Evolutionary conservation across 257 asterid genomes (phyloP).

Genomic region (Knoxia roxburghii): DNA sequence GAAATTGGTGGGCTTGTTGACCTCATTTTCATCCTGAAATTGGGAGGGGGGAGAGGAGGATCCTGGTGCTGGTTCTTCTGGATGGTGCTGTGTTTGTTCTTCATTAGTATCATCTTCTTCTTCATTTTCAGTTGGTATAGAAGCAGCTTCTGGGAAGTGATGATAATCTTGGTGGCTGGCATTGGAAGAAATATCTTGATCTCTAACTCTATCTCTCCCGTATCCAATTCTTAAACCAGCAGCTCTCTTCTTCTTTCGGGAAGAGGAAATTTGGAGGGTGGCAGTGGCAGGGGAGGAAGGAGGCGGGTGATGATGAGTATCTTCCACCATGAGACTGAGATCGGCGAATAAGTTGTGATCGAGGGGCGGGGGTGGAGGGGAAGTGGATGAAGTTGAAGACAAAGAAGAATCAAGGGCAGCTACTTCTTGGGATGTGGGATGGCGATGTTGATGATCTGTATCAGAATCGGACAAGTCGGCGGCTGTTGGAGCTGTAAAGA

Average conservation of each 20-base stretch:
- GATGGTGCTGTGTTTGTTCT: not conserved
- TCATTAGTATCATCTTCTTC: not conserved
- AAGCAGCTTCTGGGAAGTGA: not conserved
- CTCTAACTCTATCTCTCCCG: constrained; percentile 27
- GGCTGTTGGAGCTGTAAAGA: constrained; percentile 22
- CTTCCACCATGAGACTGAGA: constrained; percentile 33
- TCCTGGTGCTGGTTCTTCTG: not conserved
- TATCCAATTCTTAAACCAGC: constrained; percentile 46
- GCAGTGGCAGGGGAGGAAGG: not conserved
- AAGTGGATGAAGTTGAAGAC: not conserved
- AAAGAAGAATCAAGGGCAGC: constrained; percentile 2
- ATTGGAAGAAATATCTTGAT: not conserved
- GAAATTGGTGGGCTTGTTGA: not conserved
- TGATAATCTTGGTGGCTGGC: not conserved
- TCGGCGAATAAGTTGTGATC: constrained; percentile 48
- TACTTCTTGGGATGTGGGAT: not conserved
- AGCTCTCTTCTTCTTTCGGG: constrained; percentile 36
- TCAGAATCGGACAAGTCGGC: not conserved
- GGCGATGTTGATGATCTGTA: not conserved
- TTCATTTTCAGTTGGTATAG: not conserved
- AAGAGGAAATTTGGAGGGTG: constrained; percentile 16
- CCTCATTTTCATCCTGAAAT: not conserved
- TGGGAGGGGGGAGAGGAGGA: constrained; percentile 1
- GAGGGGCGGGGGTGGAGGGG: constrained; percentile 21
- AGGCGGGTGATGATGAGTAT: not conserved